A percentile compares a stretch with the other conserved stretches of the same genome.
Evolutionary conservation across 164 flowering plant species (phyloP).

Genomic region (Hamamelis virginiana): DNA sequence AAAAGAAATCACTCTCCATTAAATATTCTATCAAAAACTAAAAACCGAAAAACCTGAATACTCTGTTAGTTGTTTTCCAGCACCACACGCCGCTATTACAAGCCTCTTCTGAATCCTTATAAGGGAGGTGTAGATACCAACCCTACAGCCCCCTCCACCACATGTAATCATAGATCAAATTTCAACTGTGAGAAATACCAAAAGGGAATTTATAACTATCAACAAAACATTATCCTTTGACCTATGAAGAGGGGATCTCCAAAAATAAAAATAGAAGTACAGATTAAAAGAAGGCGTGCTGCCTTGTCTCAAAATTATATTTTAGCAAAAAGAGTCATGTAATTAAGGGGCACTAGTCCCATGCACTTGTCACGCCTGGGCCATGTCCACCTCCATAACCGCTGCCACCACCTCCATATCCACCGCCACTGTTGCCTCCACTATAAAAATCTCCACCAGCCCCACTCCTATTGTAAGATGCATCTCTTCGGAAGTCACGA

Average conservation of each 20-base stretch:
- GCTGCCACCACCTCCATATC: conserved; percentile 24
- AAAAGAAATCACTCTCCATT: neutral
- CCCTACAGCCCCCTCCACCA: neutral
- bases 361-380: conserved; percentile 35
- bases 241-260: neutral
- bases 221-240: neutral
- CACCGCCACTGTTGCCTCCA: conserved; percentile 11
- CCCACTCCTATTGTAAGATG: conserved; percentile 23
- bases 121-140: neutral
- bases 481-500: conserved; percentile 24
- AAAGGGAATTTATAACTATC: neutral
- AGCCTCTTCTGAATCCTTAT: neutral
- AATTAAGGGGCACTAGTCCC: conserved; percentile 31
- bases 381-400: conserved; percentile 25
- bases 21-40: neutral
- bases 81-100: neutral
- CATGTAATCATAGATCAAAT: neutral
- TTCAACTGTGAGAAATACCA: neutral
- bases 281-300: neutral
- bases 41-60: neutral
- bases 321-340: neutral
- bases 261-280: neutral
- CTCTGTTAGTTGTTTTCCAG: neutral
- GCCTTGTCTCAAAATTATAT: neutral
- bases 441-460: neutral